Base-by-base conservation (phyloP, 768 basidiomycete species). In the Amanita fuliginea region DNA sequence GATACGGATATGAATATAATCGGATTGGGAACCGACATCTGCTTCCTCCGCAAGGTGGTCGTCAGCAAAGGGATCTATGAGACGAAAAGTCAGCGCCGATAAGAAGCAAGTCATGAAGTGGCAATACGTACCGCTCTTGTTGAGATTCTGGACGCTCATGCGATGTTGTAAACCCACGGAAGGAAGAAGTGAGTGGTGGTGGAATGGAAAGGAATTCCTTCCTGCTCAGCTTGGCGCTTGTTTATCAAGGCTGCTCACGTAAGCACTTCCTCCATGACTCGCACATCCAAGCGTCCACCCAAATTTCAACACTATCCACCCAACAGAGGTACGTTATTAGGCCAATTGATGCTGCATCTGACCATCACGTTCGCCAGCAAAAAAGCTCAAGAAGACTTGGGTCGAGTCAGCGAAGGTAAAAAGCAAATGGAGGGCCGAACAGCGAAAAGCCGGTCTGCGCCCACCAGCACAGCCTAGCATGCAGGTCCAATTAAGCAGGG, bases 131-230 rank as follows among this genome's bases (percentile, higher is more conserved):
- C 89, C 88, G 69, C 79, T 81, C 65, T 83, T 73, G 71, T 77
- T 83, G 64, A 91, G 81, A 66, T 91, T 90, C 82, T 91, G 86
- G 70, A 90, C 83, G 86, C 76, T 92, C 88, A 92, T 92, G 83
- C 85, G 84, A 88, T 71, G 75, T 69, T n/a, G 62, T 64, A 54
- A 64, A 63, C 62, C 63, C 57, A 32, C 19, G 22, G n/a, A 22
- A 42, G 30, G 56, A 69, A 64, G 62, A 63, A 65, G 64, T 77
- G 74, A 75, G 75, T 68, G 63, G 67, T 62, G 71, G 67, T 60
- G 53, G 56, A n/a, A 54, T 55, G 61, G 58, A 59, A 53, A 60
- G 58, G 62, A 64, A n/a, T n/a, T n/a, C n/a, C n/a, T n/a, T n/a
- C n/a, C n/a, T 60, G 59, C 53, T 53, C 54, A 60, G 55, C 39